Percentiles rank a stretch among this genome's conserved stretches.
Evolutionary conservation across 169 alveolate species (phyloP).

Genomic region (Plasmodium berghei): DNA sequence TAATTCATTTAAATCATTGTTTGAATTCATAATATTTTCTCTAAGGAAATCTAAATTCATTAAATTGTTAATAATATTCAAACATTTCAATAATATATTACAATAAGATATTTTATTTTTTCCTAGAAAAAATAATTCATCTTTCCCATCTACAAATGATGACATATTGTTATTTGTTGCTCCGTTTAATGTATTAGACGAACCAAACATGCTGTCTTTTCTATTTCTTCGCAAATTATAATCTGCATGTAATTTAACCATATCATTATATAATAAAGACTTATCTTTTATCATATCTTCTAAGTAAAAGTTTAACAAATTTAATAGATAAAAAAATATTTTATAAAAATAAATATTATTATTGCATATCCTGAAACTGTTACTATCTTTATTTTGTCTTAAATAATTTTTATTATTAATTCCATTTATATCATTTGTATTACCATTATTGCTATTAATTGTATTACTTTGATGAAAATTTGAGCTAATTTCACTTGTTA

Average conservation of each 20-base stretch:
- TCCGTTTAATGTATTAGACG: slow-evolving; percentile 60
- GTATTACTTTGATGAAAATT: slow-evolving; percentile 57
- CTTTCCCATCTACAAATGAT: slow-evolving; percentile 61
- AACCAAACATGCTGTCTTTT: slow-evolving; percentile 54
- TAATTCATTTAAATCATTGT: slow-evolving; percentile 74
- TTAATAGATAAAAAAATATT: slow-evolving; percentile 62
- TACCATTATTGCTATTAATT: slow-evolving; percentile 8
- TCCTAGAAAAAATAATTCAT: slow-evolving; percentile 64
- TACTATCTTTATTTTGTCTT: slow-evolving; percentile 52
- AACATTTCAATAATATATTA: slow-evolving; percentile 61
- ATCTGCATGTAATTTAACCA: slow-evolving; percentile 76
- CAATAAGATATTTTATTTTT: slow-evolving; percentile 61
- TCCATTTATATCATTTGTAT: neutral
- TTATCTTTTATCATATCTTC: slow-evolving; percentile 77
- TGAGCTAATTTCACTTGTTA: slow-evolving; percentile 44
- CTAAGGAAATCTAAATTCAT: slow-evolving; percentile 70
- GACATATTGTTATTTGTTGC: slow-evolving; percentile 43
- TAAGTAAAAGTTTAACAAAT: slow-evolving; percentile 69
- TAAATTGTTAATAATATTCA: slow-evolving; percentile 71
- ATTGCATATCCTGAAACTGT: slow-evolving; percentile 45
- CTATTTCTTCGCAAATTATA: slow-evolving; percentile 64
- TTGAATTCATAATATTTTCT: slow-evolving; percentile 77
- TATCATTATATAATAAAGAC: slow-evolving; percentile 63
- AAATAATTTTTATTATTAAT: slow-evolving; percentile 12
- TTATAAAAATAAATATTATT: slow-evolving; percentile 68